Percentiles rank a stretch among this genome's conserved stretches.
These are phyloP conservation scores for Carex scoparia DNA, from an alignment of 176 grass and related monocot species.

Conservation along the genomic window DNA sequence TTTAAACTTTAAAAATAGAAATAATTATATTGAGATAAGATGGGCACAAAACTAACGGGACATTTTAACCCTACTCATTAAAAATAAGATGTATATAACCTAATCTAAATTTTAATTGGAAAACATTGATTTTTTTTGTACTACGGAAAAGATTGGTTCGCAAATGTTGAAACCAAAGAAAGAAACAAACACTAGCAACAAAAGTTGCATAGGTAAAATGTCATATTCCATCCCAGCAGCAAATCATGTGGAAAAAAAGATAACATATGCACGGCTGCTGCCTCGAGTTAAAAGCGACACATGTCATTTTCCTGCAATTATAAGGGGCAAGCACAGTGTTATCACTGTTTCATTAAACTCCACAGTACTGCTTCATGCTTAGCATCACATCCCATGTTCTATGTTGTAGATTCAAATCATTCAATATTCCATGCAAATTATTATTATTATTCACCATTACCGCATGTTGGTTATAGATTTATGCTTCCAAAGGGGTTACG, in stretches of 20 bases:
- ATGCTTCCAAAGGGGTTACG: too few relatives aligned
- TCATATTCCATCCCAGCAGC: neutral
- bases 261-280: conserved; percentile 6
- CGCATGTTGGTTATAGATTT: too few relatives aligned
- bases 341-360: conserved; percentile 11
- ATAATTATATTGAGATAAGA: too few relatives aligned
- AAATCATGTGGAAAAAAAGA: conserved; percentile 1
- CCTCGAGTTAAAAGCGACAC: neutral
- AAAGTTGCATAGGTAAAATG: neutral
- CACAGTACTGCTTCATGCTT: neutral
- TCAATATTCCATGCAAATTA: neutral
- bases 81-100: too few relatives aligned
- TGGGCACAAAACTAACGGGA: too few relatives aligned
- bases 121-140: too few relatives aligned
- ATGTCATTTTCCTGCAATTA: conserved; percentile 19
- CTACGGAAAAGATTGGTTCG: too few relatives aligned
- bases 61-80: too few relatives aligned
- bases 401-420: neutral
- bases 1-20: too few relatives aligned
- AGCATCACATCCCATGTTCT: neutral
- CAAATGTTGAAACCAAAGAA: neutral
- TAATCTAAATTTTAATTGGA: too few relatives aligned
- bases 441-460: neutral
- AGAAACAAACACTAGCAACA: neutral
- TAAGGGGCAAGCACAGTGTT: neutral